Percentiles rank a stretch among this genome's conserved stretches.
phyloP scores from a whole-genome alignment of 495 filamentous ascomycete species.

The Hypomontagnella monticulosa region DNA sequence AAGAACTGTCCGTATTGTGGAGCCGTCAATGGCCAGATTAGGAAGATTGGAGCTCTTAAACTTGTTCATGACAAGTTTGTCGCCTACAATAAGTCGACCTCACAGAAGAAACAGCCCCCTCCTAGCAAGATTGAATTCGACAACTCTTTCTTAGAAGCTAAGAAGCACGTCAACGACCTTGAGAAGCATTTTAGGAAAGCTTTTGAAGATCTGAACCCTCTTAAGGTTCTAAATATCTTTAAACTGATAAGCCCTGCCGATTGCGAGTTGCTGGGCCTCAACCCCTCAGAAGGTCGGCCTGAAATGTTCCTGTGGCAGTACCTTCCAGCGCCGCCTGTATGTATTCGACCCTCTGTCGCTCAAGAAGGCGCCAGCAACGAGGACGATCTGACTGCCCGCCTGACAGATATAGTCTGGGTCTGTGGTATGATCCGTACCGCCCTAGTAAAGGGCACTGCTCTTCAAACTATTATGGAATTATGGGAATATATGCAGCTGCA shows the following conservation, averaged over 20 bases:
- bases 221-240: conserved; percentile 89
- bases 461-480: conserved; percentile 94
- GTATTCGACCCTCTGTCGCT: conserved; percentile 90
- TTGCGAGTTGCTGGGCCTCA: conserved; percentile 89
- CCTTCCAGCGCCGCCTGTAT: conserved; percentile 90
- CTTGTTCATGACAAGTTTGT: conserved; percentile 93
- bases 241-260: conserved; percentile 84
- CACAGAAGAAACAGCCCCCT: conserved; percentile 82
- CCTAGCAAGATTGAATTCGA: conserved; percentile 83
- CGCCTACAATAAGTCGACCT: conserved; percentile 83
- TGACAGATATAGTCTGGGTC: conserved; percentile 91
- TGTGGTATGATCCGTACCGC: conserved; percentile 84
- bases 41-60: conserved; percentile 87
- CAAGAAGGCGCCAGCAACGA: conserved; percentile 93
- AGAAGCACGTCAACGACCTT: conserved; percentile 77
- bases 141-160: conserved; percentile 79
- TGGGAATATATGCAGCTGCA: conserved; percentile 97
- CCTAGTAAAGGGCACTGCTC: conserved; percentile 79
- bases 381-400: conserved; percentile 94
- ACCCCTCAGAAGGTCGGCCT: conserved; percentile 85
- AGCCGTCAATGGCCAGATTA: conserved; percentile 85
- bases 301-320: conserved; percentile 99
- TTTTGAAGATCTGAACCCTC: conserved; percentile 91
- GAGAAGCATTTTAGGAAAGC: conserved; percentile 91
- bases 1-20: conserved; percentile 79